These are phyloP conservation scores for Cornus suecica DNA, from an alignment of 148 eudicot species.

Conservation along the genomic window DNA sequence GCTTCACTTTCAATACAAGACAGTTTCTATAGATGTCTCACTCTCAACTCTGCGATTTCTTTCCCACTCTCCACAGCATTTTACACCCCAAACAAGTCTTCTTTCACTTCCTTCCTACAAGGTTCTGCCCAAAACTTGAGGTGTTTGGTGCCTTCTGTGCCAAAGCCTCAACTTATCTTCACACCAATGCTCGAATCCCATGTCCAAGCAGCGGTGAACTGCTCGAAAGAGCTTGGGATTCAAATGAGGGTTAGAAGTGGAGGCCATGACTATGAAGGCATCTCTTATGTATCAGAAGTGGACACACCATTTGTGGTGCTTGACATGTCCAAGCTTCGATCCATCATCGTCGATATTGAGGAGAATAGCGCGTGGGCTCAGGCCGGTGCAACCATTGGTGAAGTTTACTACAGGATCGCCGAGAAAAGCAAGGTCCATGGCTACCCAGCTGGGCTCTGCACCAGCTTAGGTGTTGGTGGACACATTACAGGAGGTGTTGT, in stretches of 20 bases:
- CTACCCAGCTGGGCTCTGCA: constrained; percentile 20
- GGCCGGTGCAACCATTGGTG: constrained; percentile 21
- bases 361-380: constrained; percentile 24
- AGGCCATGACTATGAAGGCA: constrained; percentile 22
- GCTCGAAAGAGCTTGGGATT: constrained; percentile 8
- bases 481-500: constrained; percentile 18
- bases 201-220: constrained; percentile 9
- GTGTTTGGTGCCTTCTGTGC: background rate
- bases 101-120: constrained; percentile 8
- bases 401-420: constrained; percentile 18
- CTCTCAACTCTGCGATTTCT: background rate
- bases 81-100: background rate
- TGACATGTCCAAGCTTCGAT: constrained; percentile 9
- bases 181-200: constrained; percentile 20
- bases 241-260: constrained; percentile 14
- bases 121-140: constrained; percentile 16
- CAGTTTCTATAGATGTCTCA: background rate
- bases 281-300: constrained; percentile 12
- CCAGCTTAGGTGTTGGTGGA: constrained; percentile 25
- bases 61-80: background rate
- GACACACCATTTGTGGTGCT: background rate
- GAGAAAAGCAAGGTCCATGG: constrained; percentile 14
- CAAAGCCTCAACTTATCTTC: constrained; percentile 17
- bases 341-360: constrained; percentile 1
- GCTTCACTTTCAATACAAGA: background rate